Base-by-base conservation (phyloP, 371 early-diverging fungal species). In the Mortierella sp. region DNA sequence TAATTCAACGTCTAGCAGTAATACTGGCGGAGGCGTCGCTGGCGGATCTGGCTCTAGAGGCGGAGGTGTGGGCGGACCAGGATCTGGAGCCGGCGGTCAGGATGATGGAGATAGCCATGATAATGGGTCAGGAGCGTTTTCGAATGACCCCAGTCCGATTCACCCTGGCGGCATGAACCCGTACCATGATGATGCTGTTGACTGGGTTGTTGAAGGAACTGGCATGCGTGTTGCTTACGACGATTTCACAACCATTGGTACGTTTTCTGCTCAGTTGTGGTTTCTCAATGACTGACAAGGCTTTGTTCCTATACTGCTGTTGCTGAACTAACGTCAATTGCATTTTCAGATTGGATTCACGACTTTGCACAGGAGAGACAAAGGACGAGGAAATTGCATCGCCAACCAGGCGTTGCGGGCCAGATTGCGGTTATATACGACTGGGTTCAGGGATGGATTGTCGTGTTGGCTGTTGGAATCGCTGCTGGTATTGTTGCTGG, bases 361-460 rank as follows among this genome's bases (percentile, higher is more conserved):
- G 98, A 98, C 82, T 91, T 93, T 76, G 94, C 96, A 58, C 96
- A 97, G 83, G 98, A 98, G 85, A 92, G 96, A n/a, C 91, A 94
- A 1, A 88, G 98, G 29, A 88, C 95, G 43, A 89, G 95, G 32
- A 90, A 88, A 58, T 75, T 98, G 35, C 89, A 93, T 32, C 89
- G 91, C 10, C 79, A 87, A 24, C 89, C 90, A 12, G 94, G 95
- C 7, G 56, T 92, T 11, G 83, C 90, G 32, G 95, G 96, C 0
- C 88, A 89, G 77, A 74, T 96, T 58, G 87, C 88, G 18, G 88
- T 94, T 54, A 87, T 92, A 49, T 93, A 89, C 72, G 98, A 98
- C 83, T 95, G 96, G 29, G 88, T 92, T 10, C 96, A 97, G 82
- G 97, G 96, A 16, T 98, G 98, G 98, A 87, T 97, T 24, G 89